Base-by-base conservation (phyloP, 169 alveolate species). In the Plasmodium fragile region DNA sequence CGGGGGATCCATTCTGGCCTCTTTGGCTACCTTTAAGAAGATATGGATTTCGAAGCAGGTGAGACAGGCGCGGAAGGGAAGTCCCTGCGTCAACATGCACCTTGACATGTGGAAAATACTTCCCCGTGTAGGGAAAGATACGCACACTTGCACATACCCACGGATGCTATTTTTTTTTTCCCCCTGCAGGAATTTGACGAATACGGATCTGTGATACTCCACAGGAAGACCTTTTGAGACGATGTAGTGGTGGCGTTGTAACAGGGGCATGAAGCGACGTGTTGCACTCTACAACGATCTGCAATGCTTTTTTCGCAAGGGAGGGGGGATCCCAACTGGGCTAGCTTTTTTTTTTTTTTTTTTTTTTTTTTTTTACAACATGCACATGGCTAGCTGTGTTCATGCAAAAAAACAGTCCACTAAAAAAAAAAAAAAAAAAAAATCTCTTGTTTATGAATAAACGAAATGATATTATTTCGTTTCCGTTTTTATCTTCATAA, bases 11-110 rank as follows among this genome's bases (percentile, higher is more conserved):
- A 84, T 84, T 52, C 43, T 84, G 69, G 93, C 93, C 10, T 84
- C 93, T 45, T 73, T 84, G 55, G 93, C 93, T 1, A 84, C 93
- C 13, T 84, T 84, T 45, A 84, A 84, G 78, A 84, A 84, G 78
- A 84, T 84, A 72, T 84, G 93, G 93, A 84, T 84, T 36, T 36
- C 83, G 22, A 84, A 84, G 43, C 93, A 84, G 81, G 93, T 84
- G 16, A 49, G 28, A 65, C 41, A 41, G 16, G 41, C 69, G 49
- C 22, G 28, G 49, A 25, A 41, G 22, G 71, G 53, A 43, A 43
- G 55, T 59, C 36, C 41, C 34, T 43, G 13, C 11, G 13, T 13
- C 72, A 30, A 41, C 53, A 78, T 3, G 6, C 32, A 45, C 18
- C 13, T 28, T 72, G 41, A 43, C 36, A 65, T 39, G 36, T 25